These are phyloP conservation scores for Gaeumannomyces sp. DNA, from an alignment of 2,329 filamentous ascomycete genomes.

Conservation along the genomic window DNA sequence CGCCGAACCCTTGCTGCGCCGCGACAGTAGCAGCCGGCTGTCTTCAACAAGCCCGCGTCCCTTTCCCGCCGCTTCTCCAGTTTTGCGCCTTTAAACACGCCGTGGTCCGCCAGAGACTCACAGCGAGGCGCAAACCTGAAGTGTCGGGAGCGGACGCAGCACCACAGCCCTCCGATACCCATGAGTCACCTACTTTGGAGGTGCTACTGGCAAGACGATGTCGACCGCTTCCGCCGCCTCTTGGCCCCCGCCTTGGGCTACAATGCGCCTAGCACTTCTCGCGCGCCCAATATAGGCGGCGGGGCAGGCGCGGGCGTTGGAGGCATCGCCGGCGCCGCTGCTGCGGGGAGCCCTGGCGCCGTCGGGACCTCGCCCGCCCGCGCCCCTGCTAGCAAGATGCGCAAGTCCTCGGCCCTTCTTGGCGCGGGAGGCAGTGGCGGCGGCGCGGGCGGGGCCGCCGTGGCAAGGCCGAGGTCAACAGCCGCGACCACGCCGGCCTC, in stretches of 20 bases:
- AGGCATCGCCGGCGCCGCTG: constrained; percentile 12
- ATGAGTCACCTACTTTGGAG: constrained; percentile 97
- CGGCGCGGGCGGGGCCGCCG: constrained; percentile 27
- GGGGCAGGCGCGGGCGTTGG: constrained; percentile 15
- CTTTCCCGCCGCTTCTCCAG: constrained; percentile 7
- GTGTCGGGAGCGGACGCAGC: constrained; percentile 33
- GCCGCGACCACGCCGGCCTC: constrained; percentile 72
- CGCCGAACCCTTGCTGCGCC: no score
- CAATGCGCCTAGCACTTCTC: constrained; percentile 45
- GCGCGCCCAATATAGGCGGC: constrained; percentile 42
- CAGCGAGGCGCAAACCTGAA: constrained; percentile 74
- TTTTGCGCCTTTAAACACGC: constrained; percentile 78
- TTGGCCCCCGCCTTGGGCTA: constrained; percentile 62
- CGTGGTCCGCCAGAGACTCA: constrained; percentile 75
- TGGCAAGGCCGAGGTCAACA: constrained; percentile 69
- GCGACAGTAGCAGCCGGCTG: no score
- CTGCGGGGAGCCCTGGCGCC: constrained; percentile 34
- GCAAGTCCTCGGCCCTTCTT: constrained; percentile 12
- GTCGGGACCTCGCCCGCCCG: constrained; percentile 26
- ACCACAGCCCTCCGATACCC: constrained; percentile 34
- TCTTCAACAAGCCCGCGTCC: neutral
- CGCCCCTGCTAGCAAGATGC: constrained; percentile 25
- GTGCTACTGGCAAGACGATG: constrained; percentile 94
- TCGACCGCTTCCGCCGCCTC: constrained; percentile 87
- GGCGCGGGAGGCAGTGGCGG: constrained; percentile 14